Evolutionary conservation across 2,329 filamentous ascomycete genomes (phyloP), one percentile per base, ranked within the genome.

Genomic region (Alternaria triticina): DNA sequence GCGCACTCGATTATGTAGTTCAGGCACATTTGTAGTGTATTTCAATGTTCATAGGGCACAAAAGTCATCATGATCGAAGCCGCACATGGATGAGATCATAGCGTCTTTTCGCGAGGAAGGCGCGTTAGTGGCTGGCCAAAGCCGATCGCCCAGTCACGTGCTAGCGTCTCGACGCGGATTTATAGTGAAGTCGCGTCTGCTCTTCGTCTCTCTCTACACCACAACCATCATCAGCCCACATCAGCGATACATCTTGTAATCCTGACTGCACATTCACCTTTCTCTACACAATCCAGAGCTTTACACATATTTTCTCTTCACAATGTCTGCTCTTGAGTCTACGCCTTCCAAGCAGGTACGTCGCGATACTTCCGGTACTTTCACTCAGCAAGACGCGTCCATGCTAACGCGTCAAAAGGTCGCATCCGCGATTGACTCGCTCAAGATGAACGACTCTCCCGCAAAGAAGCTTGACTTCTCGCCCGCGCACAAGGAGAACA

Each of bases 391-490:
- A 30, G 57, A 72, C 61, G 60, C 74, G 67, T 66, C 68, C 69
- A 67, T 80, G 81, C 81, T 82, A 75, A 83, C 77, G 68, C 59
- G 62, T 70, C 54, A 65, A 66, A 43, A 98, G 95, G 91, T 91
- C 85, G 92, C 94, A 76, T 90, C 92, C 77, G 93, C 90, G 75
- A 91, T 98, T 78, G 90, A 96, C 82, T 89, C 88, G 73, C 87
- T 98, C 81, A 96, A 95, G 84, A 96, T 97, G 89, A 84, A 80
- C 68, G 92, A 96, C 73, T 96, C 93, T 1, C 94, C 94, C 49
- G 84, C 91, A 69, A 97, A 97, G 90, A 96, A 96, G 87, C 88
- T 96, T 71, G 86, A 91, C 84, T 93, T 97, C 80, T 83, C 86
- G 70, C 69, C 69, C 58, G 86, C 86, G 62, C 87, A 93, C 84